Percentiles rank a stretch among this genome's conserved stretches.
Evolutionary conservation across 192 early-diverging fungal species (phyloP).

Genomic region (Gigaspora rosea): DNA sequence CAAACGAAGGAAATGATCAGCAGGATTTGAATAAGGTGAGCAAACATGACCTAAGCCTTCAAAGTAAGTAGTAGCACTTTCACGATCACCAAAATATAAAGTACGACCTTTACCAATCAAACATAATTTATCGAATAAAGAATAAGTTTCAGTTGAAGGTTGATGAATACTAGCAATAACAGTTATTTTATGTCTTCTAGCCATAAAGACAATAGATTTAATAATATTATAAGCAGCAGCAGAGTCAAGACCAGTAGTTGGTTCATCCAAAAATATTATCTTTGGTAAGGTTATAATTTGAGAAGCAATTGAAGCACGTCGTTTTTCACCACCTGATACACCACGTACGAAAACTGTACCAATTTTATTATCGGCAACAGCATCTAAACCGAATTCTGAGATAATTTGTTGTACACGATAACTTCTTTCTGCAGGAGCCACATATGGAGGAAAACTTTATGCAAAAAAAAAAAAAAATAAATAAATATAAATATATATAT

Average conservation of each 20-base stretch:
- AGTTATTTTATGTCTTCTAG: constrained; percentile 50
- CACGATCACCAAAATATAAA: constrained; percentile 43
- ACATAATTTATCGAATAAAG: constrained; percentile 45
- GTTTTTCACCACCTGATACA: constrained; percentile 69
- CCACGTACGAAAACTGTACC: constrained; percentile 63
- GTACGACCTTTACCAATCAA: constrained; percentile 42
- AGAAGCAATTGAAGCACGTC: constrained; percentile 61
- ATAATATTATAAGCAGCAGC: constrained; percentile 71
- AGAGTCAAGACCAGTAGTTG: constrained; percentile 76
- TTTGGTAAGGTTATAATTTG: constrained; percentile 63
- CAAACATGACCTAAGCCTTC: constrained; percentile 37
- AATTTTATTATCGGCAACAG: constrained; percentile 56
- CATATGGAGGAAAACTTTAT: constrained; percentile 55
- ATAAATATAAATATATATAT: too few species aligned
- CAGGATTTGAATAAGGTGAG: constrained; percentile 43
- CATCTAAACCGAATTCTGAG: constrained; percentile 57
- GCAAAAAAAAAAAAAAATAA: constrained; percentile 37
- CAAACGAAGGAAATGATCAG: constrained; percentile 40
- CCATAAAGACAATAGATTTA: constrained; percentile 58
- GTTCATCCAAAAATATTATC: constrained; percentile 83
- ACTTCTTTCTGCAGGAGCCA: constrained; percentile 50
- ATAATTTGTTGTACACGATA: constrained; percentile 60
- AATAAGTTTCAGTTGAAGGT: constrained; percentile 50
- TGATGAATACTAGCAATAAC: constrained; percentile 54
- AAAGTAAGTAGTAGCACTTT: constrained; percentile 43